These are phyloP conservation scores for Aspergillus felis DNA, from an alignment of 2,329 filamentous ascomycete species.

Conservation along the genomic window DNA sequence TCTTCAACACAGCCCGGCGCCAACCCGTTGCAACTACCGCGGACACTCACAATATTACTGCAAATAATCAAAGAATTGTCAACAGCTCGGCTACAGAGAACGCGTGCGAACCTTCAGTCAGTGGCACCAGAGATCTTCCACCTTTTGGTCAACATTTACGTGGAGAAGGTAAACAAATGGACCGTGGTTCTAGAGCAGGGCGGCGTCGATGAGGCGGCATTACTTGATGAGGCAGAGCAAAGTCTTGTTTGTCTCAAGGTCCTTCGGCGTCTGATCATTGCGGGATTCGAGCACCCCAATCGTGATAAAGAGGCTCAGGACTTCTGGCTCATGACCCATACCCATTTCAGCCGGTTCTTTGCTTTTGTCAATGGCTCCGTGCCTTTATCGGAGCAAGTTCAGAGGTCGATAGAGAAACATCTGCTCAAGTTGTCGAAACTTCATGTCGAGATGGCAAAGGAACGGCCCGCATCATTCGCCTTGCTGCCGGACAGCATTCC, in stretches of 20 bases:
- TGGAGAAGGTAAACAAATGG: slow-evolving; percentile 69
- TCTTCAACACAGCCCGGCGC: slow-evolving; percentile 48
- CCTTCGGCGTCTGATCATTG: slow-evolving; percentile 71
- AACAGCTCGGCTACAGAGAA: slow-evolving; percentile 70
- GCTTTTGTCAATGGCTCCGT: slow-evolving; percentile 57
- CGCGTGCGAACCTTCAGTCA: slow-evolving; percentile 71
- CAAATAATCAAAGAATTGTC: slow-evolving; percentile 88
- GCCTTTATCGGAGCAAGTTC: slow-evolving; percentile 51
- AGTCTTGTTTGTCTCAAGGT: slow-evolving; percentile 76
- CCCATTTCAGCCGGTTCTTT: slow-evolving; percentile 74
- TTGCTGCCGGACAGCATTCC: slow-evolving; percentile 74
- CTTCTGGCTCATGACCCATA: slow-evolving; percentile 76
- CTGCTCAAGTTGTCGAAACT: slow-evolving; percentile 87
- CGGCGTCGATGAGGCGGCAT: slow-evolving; percentile 56
- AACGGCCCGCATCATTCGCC: slow-evolving; percentile 77
- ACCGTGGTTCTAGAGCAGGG: slow-evolving; percentile 55
- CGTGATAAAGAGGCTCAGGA: slow-evolving; percentile 69
- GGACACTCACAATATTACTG: slow-evolving; percentile 72
- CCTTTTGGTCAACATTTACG: slow-evolving; percentile 73
- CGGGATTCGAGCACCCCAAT: slow-evolving; percentile 81
- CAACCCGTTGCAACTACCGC: slow-evolving; percentile 64
- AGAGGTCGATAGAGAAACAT: slow-evolving; percentile 73
- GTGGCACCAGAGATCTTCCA: slow-evolving; percentile 81
- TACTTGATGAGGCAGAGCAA: slow-evolving; percentile 65
- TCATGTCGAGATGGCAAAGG: slow-evolving; percentile 77